Conservation (phyloP, 108 stramenopile species). For the Poteriospumella lacustris region DNA sequence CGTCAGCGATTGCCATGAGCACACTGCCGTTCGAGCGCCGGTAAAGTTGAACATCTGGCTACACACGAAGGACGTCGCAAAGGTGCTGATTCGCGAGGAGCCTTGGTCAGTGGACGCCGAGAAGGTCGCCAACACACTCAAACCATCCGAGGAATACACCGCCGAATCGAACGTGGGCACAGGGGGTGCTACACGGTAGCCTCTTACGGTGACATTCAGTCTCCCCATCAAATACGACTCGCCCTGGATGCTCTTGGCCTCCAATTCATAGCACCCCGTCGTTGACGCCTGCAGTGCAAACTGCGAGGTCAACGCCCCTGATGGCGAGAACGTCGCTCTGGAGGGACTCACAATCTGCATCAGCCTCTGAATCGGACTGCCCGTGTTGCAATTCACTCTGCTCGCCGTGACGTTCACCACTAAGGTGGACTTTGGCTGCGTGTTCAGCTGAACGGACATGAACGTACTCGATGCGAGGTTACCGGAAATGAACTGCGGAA, state of each 20-base stretch:
- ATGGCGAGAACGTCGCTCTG: not conserved
- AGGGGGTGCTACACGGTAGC: not conserved
- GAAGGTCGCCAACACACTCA: not conserved
- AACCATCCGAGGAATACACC: not conserved
- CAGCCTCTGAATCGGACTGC: not conserved
- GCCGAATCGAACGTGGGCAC: not conserved
- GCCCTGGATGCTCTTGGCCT: not conserved
- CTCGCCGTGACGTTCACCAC: no score
- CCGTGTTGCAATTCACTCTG: not conserved
- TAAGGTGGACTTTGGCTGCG: no score
- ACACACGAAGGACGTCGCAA: not conserved
- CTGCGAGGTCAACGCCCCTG: not conserved
- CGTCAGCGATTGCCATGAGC: no score
- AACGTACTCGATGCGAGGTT: not conserved
- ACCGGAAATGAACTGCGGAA: not conserved
- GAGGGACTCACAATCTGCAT: not conserved
- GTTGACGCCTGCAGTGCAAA: not conserved
- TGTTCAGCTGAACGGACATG: not conserved
- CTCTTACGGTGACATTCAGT: no score
- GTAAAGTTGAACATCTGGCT: not conserved
- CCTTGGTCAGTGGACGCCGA: not conserved
- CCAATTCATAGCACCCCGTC: not conserved
- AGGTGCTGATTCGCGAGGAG: not conserved
- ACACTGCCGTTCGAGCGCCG: not conserved
- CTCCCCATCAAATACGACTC: no score